Conservation (phyloP, 208 protist species). For the Leishmania lainsoni region DNA sequence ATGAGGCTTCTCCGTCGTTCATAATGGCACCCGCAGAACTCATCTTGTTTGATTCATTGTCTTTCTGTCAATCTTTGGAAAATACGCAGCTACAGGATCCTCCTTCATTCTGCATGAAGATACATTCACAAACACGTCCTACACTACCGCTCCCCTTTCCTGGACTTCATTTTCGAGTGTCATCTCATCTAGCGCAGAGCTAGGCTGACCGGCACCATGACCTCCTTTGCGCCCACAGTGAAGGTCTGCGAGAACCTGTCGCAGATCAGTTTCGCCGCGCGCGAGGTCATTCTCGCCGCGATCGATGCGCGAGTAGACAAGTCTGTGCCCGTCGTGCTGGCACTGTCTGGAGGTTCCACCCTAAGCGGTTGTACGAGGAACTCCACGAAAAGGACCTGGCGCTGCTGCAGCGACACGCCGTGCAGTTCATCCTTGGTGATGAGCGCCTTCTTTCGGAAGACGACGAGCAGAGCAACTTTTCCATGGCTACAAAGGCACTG, state of each 20-base stretch:
- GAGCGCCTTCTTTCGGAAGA: constrained; percentile 62
- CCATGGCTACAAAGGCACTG: constrained; percentile 59
- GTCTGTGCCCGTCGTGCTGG: constrained; percentile 40
- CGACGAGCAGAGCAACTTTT: constrained; percentile 63
- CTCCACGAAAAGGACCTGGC: constrained; percentile 51
- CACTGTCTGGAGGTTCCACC: constrained; percentile 80
- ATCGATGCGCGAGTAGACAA: constrained; percentile 6
- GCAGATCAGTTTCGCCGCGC: constrained; percentile 44
- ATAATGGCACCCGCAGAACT: neutral
- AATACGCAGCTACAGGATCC: neutral
- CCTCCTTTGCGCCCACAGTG: constrained; percentile 41
- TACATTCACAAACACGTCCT: neutral
- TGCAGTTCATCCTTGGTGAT: constrained; percentile 74
- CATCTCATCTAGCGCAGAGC: neutral
- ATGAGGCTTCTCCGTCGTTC: neutral
- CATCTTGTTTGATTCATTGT: neutral
- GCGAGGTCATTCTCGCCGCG: constrained; percentile 43
- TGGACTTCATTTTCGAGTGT: neutral
- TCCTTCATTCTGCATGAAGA: neutral
- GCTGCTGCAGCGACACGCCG: constrained; percentile 37
- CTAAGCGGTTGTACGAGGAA: constrained; percentile 51
- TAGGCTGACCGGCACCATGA: neutral
- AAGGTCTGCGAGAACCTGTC: constrained; percentile 38
- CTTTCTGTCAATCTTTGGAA: too few species aligned
- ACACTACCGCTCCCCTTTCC: neutral